These are phyloP conservation scores for Nakazawaea ishiwadae DNA, from an alignment of 805 yeast species.

Conservation along the genomic window DNA sequence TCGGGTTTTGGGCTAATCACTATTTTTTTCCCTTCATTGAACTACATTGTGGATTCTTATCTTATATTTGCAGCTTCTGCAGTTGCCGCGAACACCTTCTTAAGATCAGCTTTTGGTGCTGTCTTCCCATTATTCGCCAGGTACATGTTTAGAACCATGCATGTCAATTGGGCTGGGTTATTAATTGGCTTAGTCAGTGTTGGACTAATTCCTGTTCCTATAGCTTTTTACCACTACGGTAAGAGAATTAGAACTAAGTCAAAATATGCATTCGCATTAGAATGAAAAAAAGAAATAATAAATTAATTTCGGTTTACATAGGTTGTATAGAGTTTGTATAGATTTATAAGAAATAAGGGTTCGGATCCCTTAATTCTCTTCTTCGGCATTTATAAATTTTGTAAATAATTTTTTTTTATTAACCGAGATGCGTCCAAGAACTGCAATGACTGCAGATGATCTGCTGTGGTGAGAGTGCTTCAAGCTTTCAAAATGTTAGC, in stretches of 20 bases:
- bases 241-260: slow-evolving; percentile 26
- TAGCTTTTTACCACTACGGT: slow-evolving; percentile 48
- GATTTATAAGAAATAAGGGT: no score
- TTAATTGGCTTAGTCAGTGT: slow-evolving; percentile 48
- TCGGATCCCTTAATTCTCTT: no score
- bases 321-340: no score
- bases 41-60: slow-evolving; percentile 59
- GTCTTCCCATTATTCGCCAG: slow-evolving; percentile 56
- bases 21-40: slow-evolving; percentile 55
- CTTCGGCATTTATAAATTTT: no score
- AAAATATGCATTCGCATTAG: slow-evolving; percentile 12
- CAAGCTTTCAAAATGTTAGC: no score
- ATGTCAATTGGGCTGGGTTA: slow-evolving; percentile 51
- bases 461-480: no score
- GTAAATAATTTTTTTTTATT: no score
- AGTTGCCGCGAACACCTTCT: slow-evolving; percentile 57
- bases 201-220: slow-evolving; percentile 52
- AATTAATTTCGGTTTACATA: no score
- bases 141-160: slow-evolving; percentile 45
- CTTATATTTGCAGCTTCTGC: slow-evolving; percentile 58
- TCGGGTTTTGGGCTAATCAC: slow-evolving; percentile 50
- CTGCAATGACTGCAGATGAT: no score
- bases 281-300: no score
- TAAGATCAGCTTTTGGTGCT: slow-evolving; percentile 56
- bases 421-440: no score